phyloP scores from a whole-genome alignment of 257 asterid genomes.

The Linderniella brevidens region DNA sequence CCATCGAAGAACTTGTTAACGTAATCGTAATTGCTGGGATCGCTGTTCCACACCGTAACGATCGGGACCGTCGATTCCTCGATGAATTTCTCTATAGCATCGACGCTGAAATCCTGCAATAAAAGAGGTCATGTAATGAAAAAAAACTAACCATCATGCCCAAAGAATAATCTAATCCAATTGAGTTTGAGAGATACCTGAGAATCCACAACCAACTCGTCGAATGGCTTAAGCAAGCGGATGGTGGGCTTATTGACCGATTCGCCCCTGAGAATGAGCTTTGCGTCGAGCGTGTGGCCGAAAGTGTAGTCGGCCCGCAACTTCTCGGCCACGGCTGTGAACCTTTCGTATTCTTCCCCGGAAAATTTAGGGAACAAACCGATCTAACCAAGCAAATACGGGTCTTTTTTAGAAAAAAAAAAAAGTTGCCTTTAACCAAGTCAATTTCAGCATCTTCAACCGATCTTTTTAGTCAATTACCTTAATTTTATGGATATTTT shows the following conservation, averaged over 20 bases:
- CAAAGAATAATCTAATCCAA: too few relatives aligned
- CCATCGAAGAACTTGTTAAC: slow-evolving; percentile 39
- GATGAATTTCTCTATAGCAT: slow-evolving; percentile 49
- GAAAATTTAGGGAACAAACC: slow-evolving; percentile 58
- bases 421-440: too few relatives aligned
- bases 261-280: slow-evolving; percentile 47
- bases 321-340: slow-evolving; percentile 46
- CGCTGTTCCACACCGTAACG: slow-evolving; percentile 39
- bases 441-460: too few relatives aligned
- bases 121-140: not conserved
- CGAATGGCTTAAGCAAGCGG: slow-evolving; percentile 74
- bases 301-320: slow-evolving; percentile 62
- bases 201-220: slow-evolving; percentile 47
- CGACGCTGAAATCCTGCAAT: slow-evolving; percentile 49
- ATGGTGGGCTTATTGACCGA: slow-evolving; percentile 56
- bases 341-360: slow-evolving; percentile 52
- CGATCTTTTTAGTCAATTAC: too few relatives aligned
- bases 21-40: slow-evolving; percentile 37
- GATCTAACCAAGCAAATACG: slow-evolving; percentile 21
- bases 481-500: too few relatives aligned
- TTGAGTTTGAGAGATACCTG: slow-evolving; percentile 22
- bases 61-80: slow-evolving; percentile 33
- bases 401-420: not conserved
- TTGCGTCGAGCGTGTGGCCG: slow-evolving; percentile 61
- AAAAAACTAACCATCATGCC: not conserved